phyloP scores from a whole-genome alignment of 164 flowering plant species.

The Tetracentron sinense region DNA sequence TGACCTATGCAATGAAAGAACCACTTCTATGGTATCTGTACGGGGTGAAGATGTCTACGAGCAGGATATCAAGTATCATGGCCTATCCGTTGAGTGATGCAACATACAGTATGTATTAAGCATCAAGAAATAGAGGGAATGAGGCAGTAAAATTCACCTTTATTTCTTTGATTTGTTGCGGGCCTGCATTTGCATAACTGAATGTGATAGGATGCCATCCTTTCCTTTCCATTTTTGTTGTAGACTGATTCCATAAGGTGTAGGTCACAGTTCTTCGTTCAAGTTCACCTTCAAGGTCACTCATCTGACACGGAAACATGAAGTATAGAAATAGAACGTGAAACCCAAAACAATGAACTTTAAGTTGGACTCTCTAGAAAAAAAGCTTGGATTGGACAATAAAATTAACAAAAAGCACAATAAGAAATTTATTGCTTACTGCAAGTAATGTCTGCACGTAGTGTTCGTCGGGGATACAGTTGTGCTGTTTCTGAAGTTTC shows the following conservation, averaged over 20 bases:
- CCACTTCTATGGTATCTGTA: neutral
- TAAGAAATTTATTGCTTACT: slow-evolving; percentile 35
- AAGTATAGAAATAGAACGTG: neutral
- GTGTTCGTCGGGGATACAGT: slow-evolving; percentile 97
- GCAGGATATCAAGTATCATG: neutral
- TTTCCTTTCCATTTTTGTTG: slow-evolving; percentile 38
- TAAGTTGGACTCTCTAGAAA: too few species aligned
- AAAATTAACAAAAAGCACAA: neutral
- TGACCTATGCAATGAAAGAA: neutral
- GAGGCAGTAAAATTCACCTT: slow-evolving; percentile 41
- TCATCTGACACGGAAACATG: slow-evolving; percentile 43
- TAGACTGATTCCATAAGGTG: slow-evolving; percentile 69
- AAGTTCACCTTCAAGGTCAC: slow-evolving; percentile 67
- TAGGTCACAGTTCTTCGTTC: slow-evolving; percentile 89
- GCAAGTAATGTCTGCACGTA: slow-evolving; percentile 86
- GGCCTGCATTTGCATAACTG: slow-evolving; percentile 48
- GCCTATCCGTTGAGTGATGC: neutral
- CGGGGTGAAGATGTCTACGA: too few species aligned
- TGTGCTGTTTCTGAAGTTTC: slow-evolving; percentile 86
- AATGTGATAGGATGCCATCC: slow-evolving; percentile 92
- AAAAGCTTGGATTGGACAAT: neutral
- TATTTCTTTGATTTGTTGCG: slow-evolving; percentile 55
- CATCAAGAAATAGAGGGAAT: neutral
- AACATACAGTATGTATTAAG: neutral
- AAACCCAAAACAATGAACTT: neutral